These are phyloP conservation scores for Cicer judaicum DNA, from an alignment of 306 rosid species.

Conservation along the genomic window DNA sequence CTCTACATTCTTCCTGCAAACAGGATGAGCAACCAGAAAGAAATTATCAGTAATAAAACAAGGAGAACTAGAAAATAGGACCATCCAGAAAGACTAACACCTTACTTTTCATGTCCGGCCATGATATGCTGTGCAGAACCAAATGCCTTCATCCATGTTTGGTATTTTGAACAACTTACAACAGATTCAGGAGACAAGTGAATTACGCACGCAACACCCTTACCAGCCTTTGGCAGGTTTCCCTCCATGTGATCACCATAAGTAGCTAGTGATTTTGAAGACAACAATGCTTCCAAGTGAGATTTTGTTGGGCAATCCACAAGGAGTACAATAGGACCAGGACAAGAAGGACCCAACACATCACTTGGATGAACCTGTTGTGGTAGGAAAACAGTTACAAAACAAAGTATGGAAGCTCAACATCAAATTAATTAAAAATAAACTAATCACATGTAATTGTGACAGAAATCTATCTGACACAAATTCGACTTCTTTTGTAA, in stretches of 20 bases:
- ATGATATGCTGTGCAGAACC: slow-evolving; percentile 81
- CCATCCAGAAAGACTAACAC: slow-evolving; percentile 23
- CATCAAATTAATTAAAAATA: slow-evolving; percentile 33
- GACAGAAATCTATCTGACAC: slow-evolving; percentile 21
- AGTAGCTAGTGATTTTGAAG: slow-evolving; percentile 56
- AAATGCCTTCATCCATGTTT: slow-evolving; percentile 83
- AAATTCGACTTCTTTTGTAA: slow-evolving; percentile 9
- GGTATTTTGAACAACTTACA: slow-evolving; percentile 63
- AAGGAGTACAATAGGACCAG: slow-evolving; percentile 92
- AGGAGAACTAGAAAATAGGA: slow-evolving; percentile 30
- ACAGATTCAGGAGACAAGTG: slow-evolving; percentile 84
- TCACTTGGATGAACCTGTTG: slow-evolving; percentile 90
- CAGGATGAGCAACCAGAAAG: slow-evolving; percentile 34
- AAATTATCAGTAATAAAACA: slow-evolving; percentile 35
- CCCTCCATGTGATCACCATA: slow-evolving; percentile 60
- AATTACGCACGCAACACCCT: slow-evolving; percentile 70
- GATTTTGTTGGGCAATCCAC: slow-evolving; percentile 90
- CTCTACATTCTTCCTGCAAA: slow-evolving; percentile 75
- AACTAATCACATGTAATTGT: slow-evolving; percentile 33
- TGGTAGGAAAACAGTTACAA: slow-evolving; percentile 32
- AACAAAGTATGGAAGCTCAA: slow-evolving; percentile 37
- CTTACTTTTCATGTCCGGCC: slow-evolving; percentile 91
- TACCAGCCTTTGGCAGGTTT: slow-evolving; percentile 53
- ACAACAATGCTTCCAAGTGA: slow-evolving; percentile 72
- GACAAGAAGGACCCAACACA: slow-evolving; percentile 87